Percentiles rank a stretch among this genome's conserved stretches.
phyloP scores from a whole-genome alignment of 441 rosid genomes.

The Brassica balearica region DNA sequence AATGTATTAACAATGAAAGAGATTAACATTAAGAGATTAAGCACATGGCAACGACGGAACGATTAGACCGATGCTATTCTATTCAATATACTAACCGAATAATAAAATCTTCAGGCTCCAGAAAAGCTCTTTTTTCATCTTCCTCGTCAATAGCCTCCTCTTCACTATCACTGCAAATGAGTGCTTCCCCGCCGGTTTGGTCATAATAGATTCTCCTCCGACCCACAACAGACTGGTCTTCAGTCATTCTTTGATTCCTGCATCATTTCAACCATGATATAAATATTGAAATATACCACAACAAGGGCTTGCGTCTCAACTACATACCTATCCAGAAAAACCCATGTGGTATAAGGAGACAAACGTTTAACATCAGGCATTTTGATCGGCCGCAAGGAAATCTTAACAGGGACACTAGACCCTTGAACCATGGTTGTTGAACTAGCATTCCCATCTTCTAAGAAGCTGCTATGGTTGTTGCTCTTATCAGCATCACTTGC shows the following conservation, averaged over 20 bases:
- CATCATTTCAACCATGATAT: slow-evolving; percentile 4
- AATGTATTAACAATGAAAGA: slow-evolving; percentile 5
- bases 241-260: slow-evolving; percentile 99
- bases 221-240: slow-evolving; percentile 97
- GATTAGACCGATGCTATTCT: slow-evolving; percentile 4
- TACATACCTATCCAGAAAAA: slow-evolving; percentile 87
- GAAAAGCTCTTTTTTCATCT: slow-evolving; percentile 78
- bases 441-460: slow-evolving; percentile 63
- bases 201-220: slow-evolving; percentile 98
- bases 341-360: slow-evolving; percentile 97
- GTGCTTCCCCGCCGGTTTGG: slow-evolving; percentile 97
- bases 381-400: slow-evolving; percentile 78
- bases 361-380: slow-evolving; percentile 79
- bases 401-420: slow-evolving; percentile 78
- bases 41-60: slow-evolving; percentile 2
- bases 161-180: slow-evolving; percentile 99
- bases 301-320: not conserved
- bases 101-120: slow-evolving; percentile 83
- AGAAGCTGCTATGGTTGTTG: slow-evolving; percentile 46
- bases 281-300: not conserved
- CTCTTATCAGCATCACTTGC: slow-evolving; percentile 59
- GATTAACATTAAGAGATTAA: slow-evolving; percentile 17
- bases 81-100: slow-evolving; percentile 72
- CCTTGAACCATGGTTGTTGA: slow-evolving; percentile 75
- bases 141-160: slow-evolving; percentile 90